These are phyloP conservation scores for Boechera retrofracta DNA, from an alignment of 345 rosid genomes.

Conservation along the genomic window DNA sequence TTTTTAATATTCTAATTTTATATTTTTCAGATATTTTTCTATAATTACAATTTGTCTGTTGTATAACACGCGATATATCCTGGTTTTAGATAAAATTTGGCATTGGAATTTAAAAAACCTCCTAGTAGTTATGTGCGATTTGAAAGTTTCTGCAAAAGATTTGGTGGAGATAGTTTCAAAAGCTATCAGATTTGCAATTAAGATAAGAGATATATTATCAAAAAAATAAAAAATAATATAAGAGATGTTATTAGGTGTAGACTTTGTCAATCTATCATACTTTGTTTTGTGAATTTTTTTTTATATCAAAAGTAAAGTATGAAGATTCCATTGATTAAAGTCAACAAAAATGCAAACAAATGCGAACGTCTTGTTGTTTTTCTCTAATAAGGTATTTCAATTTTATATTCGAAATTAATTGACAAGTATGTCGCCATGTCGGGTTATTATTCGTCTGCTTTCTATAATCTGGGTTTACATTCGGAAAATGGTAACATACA, in stretches of 20 bases:
- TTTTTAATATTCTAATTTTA: no score
- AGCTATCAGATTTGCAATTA: conserved; percentile 26
- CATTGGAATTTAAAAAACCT: neutral
- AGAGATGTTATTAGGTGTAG: conserved; percentile 34
- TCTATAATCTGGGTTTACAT: conserved; percentile 8
- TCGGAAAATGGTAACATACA: neutral
- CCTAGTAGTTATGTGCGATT: neutral
- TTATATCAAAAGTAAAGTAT: neutral
- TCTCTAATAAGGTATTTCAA: conserved; percentile 2
- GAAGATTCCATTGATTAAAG: conserved; percentile 37
- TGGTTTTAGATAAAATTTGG: neutral
- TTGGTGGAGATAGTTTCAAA: conserved; percentile 39
- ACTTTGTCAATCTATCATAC: conserved; percentile 37
- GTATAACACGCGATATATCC: no score
- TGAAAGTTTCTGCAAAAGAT: conserved; percentile 36
- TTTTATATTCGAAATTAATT: neutral
- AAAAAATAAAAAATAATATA: no score
- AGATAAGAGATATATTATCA: neutral
- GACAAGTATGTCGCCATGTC: conserved; percentile 26
- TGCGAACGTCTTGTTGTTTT: conserved; percentile 3
- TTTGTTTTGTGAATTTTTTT: neutral
- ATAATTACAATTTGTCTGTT: no score
- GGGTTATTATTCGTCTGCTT: conserved; percentile 16
- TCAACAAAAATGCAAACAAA: conserved; percentile 42
- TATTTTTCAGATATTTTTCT: no score